A percentile compares a stretch with the other conserved stretches of the same genome.
These are phyloP conservation scores for Sclerotiophoma versabilis DNA, from an alignment of 2,329 filamentous ascomycete species.

Conservation along the genomic window DNA sequence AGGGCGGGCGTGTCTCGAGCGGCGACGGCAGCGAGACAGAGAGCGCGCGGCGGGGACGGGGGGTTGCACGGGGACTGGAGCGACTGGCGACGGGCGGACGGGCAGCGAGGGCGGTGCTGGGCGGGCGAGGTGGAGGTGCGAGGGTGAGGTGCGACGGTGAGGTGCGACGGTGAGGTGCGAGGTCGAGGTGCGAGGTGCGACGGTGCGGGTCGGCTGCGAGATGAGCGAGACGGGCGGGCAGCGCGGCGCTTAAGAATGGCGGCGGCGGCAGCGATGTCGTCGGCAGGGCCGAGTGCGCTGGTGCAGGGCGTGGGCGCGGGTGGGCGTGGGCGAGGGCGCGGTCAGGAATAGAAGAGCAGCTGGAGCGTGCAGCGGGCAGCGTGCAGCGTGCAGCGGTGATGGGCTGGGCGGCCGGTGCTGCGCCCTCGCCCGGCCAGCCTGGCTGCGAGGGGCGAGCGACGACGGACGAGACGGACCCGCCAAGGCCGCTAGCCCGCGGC, in stretches of 20 bases:
- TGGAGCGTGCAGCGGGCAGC: no score
- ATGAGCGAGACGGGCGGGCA: conserved; percentile 8
- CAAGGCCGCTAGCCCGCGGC: background rate
- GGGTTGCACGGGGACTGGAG: conserved; percentile 15
- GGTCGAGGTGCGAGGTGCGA: conserved; percentile 3
- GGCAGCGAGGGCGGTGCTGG: background rate
- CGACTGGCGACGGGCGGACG: conserved; percentile 20
- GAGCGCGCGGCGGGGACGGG: background rate
- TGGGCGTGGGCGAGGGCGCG: no score
- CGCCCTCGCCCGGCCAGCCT: background rate
- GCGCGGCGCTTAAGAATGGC: conserved; percentile 6
- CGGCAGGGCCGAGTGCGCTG: conserved; percentile 1
- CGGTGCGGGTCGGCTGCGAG: conserved; percentile 1
- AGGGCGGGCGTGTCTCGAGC: background rate
- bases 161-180: background rate
- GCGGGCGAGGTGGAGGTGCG: background rate
- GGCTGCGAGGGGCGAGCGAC: no score
- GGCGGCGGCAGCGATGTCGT: background rate
- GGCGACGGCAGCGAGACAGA: background rate
- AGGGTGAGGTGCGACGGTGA: background rate
- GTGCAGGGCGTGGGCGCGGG: conserved; percentile 4
- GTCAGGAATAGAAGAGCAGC: conserved; percentile 4
- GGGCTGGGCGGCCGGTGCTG: no score
- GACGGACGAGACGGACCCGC: no score
- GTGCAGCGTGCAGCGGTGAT: background rate